Base-by-base conservation (phyloP, 352 stramenopile genomes). In the Globisporangium alternatum region DNA sequence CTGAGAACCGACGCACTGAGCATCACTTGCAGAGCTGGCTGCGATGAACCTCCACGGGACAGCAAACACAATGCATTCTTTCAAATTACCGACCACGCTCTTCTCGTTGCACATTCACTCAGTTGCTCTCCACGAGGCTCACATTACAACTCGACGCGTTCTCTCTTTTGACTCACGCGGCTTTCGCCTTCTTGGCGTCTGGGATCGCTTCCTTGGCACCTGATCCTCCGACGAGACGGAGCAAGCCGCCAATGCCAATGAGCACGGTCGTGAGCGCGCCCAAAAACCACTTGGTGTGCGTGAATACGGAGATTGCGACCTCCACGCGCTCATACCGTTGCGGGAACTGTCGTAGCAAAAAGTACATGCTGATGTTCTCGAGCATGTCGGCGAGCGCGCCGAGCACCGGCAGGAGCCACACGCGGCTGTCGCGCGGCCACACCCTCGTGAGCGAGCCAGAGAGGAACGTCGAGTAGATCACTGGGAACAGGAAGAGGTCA, bases 401-500 rank as follows among this genome's bases (percentile, higher is more conserved):
- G 5, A 83, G 25, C 1, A 74, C 30, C 3, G 77, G 80, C 21
- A 86, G 28, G 13, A 51, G 39, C 22, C 55, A 55, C 19, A 69
- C 6, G n/a, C 8, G 7, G 31, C 49, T 64, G 2, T 74, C 15
- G 17, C 69, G 51, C 2, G 75, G 73, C 70, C 71, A 83, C 7
- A 80, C 56, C 1, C 75, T 61, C 45, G 48, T 55, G 31, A 82
- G n/a, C 19, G 72, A 13, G 31, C 75, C 71, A 2, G 62, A 45
- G 21, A 81, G 53, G 39, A 71, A 68, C 15, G 55, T 69, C 7
- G 65, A 60, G 65, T 86, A 86, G 60, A 83, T 70, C n/a, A 77
- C 31, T 12, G 77, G 77, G 71, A 80, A 86, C 33, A 80, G 56
- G 30, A 83, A 22, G 44, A 86, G 64, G 56, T 86, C 77, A 47